phyloP scores from a whole-genome alignment of 78 protist species.

The Mastigamoeba balamuthi region DNA sequence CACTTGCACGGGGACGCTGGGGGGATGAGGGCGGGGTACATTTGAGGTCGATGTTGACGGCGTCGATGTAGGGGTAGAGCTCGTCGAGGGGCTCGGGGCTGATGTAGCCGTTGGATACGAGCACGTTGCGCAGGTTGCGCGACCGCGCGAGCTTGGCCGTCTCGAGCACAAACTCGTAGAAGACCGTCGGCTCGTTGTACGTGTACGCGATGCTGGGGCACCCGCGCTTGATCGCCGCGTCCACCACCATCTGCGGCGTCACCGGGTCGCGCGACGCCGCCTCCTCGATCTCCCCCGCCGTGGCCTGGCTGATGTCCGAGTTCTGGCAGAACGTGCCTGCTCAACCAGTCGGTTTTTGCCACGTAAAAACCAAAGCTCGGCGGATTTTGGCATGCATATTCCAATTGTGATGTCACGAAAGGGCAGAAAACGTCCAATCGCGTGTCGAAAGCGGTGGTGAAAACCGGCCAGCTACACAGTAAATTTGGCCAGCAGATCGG shows the following conservation, averaged over 20 bases:
- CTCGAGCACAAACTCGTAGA: not conserved
- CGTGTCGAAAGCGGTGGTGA: too few species aligned
- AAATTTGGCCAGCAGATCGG: not conserved
- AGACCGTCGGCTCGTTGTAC: not conserved
- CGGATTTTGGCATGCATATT: too few species aligned
- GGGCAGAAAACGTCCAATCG: too few species aligned
- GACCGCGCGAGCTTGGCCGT: not conserved
- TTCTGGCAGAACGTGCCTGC: not conserved
- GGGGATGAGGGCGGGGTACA: not conserved
- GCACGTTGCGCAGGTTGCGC: not conserved
- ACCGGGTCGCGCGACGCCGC: not conserved
- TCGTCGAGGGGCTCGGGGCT: not conserved
- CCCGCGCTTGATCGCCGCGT: not conserved
- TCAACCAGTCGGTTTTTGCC: not conserved
- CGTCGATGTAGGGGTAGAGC: not conserved
- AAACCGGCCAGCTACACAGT: not conserved
- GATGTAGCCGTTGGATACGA: not conserved
- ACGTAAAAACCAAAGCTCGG: not conserved
- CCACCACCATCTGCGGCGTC: not conserved
- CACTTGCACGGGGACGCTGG: not conserved
- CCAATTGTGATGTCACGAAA: too few species aligned
- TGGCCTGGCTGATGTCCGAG: not conserved
- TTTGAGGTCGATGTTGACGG: not conserved
- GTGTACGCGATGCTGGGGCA: not conserved
- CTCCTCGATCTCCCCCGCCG: not conserved